phyloP scores from a whole-genome alignment of 768 basidiomycete species.

The Basidioascus undulatus region DNA sequence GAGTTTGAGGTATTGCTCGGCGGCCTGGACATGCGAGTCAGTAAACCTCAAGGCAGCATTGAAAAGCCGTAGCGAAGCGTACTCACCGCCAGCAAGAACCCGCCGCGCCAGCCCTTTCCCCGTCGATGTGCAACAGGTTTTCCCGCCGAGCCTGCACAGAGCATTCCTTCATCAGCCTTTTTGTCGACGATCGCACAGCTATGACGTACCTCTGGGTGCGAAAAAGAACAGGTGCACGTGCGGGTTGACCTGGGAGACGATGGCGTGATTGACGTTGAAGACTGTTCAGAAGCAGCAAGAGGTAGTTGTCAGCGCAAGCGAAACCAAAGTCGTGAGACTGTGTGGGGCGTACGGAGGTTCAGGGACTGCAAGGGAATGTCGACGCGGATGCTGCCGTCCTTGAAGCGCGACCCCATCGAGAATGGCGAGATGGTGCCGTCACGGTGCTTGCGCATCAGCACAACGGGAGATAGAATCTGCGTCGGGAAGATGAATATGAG shows the following conservation, averaged over 20 bases:
- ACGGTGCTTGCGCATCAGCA: too few relatives aligned
- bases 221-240: slow-evolving; percentile 80
- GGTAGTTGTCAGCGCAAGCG: not conserved
- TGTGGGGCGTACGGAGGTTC: slow-evolving; percentile 4
- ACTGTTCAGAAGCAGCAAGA: slow-evolving; percentile 18
- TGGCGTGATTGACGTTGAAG: slow-evolving; percentile 57
- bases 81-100: slow-evolving; percentile 13
- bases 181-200: slow-evolving; percentile 2
- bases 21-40: slow-evolving; percentile 35
- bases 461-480: too few relatives aligned
- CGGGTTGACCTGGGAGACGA: slow-evolving; percentile 81
- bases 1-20: slow-evolving; percentile 83
- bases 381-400: slow-evolving; percentile 28
- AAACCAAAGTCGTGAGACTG: too few relatives aligned
- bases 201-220: slow-evolving; percentile 28
- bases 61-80: too few relatives aligned
- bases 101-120: slow-evolving; percentile 79
- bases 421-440: not conserved
- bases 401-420: not conserved
- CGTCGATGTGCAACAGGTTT: slow-evolving; percentile 84
- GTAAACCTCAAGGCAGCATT: slow-evolving; percentile 12
- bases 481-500: not conserved
- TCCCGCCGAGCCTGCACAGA: slow-evolving; percentile 46
- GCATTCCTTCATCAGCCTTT: too few relatives aligned
- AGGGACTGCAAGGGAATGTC: slow-evolving; percentile 89